Base-by-base conservation (phyloP, 441 rosid species). In the Flueggea neowawraea region DNA sequence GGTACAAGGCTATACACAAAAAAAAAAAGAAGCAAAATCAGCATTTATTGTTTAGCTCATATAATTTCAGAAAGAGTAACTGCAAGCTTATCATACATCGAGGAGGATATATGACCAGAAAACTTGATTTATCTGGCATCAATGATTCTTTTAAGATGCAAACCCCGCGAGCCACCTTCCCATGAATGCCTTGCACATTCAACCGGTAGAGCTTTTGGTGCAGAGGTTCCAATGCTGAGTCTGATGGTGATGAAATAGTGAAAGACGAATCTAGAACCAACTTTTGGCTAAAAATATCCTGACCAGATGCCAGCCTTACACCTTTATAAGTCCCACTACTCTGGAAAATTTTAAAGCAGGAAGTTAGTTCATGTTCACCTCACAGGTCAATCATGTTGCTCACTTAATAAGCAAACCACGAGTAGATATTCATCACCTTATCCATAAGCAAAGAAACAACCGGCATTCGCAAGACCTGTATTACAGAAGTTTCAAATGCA, bases 381-480 rank as follows among this genome's bases (percentile, higher is more conserved):
- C 44, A 53, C 14, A 54, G 13, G 39, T 4, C 12, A 47, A 15
- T 4, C 55, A 62, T 52, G 16, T 44, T 12, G 54, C 33, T 28
- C 53, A 62, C 49, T 55, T 22, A 44, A 62, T 45, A 61, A 62
- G 16, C 28, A 49, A 49, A 54, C 67, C 54, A 36, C 55, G 58
- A 54, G 44, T 63, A 61, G 13, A 55, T 60, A 61, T 36, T 72
- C 49, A 70, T 58, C 67, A 88, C 97, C 97, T 88, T 75, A 56
- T 88, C 90, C 61, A 76, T 39, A 57, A 86, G 96, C 78, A 95
- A 54, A 66, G 89, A 77, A 75, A 74, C 67, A 56, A 89, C 83
- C 39, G 97, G 95, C 99, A 91, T 95, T 64, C 95, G 80, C 71
- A 91, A 75, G 81, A 95, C 96, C 99, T 95, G 83, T 31, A 60